Conservation (phyloP, 192 early-diverging fungal species). For the Lobosporangium transversale region DNA sequence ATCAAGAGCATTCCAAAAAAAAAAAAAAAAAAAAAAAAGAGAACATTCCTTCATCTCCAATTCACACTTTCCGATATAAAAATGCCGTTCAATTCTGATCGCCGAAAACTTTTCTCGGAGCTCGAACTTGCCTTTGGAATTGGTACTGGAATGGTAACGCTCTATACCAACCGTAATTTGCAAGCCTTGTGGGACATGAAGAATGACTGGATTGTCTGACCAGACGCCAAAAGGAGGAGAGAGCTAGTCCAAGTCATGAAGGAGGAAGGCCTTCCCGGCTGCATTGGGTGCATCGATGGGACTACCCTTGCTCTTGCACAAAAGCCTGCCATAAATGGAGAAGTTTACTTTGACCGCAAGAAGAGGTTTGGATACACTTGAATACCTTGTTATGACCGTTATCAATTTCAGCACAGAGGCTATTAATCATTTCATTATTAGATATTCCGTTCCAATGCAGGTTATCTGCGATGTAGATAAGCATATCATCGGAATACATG, state of each 20-base stretch:
- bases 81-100: too few relatives aligned
- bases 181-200: too few relatives aligned
- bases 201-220: constrained; percentile 15
- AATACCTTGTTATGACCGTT: too few relatives aligned
- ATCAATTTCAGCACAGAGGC: neutral
- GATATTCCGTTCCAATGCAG: constrained; percentile 12
- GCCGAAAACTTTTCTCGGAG: too few relatives aligned
- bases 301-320: constrained; percentile 5
- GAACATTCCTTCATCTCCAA: too few relatives aligned
- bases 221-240: neutral
- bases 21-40: too few relatives aligned
- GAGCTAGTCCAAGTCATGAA: constrained; percentile 7
- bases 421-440: neutral
- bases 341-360: constrained; percentile 7
- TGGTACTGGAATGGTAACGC: too few relatives aligned
- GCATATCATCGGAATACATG: constrained; percentile 10
- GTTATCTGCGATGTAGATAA: constrained; percentile 9
- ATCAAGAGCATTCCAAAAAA: too few relatives aligned
- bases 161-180: too few relatives aligned
- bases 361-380: constrained; percentile 5
- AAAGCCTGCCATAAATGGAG: constrained; percentile 8
- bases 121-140: too few relatives aligned
- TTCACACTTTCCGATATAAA: too few relatives aligned
- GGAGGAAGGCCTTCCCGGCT: constrained; percentile 12
- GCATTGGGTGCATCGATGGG: constrained; percentile 16